A percentile compares a stretch with the other conserved stretches of the same genome.
Conservation (phyloP, 2,329 filamentous ascomycete genomes). For the Paecilomyces variotii region DNA sequence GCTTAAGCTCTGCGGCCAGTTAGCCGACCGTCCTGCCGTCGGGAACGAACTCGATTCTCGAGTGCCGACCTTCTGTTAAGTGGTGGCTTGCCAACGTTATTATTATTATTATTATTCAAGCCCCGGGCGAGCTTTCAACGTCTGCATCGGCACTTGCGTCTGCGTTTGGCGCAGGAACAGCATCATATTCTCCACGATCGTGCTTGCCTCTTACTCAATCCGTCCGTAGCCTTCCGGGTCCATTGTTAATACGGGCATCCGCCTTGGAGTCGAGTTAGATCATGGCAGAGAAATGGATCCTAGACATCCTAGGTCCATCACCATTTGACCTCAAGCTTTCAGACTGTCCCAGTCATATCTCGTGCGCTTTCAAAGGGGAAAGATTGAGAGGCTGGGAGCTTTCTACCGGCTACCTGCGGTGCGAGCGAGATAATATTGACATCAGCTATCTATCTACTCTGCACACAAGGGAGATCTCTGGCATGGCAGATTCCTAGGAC, state of each 20-base stretch:
- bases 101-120: not conserved
- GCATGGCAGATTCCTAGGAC: not conserved
- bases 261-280: not conserved
- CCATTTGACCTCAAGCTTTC: not conserved
- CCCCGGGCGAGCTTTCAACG: not conserved
- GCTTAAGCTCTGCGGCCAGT: not conserved
- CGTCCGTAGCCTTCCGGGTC: not conserved
- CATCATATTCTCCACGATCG: not conserved
- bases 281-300: not conserved
- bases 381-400: not conserved
- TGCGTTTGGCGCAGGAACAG: not conserved
- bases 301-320: not conserved
- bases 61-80: not conserved
- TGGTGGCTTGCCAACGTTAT: not conserved
- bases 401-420: not conserved
- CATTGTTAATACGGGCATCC: not conserved
- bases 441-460: no score
- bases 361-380: not conserved
- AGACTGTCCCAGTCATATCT: not conserved
- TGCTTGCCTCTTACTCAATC: not conserved
- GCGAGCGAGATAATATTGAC: no score
- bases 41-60: not conserved
- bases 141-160: not conserved
- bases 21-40: not conserved
- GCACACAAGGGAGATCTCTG: no score